These are phyloP conservation scores for Ganoderma multipileum DNA, from an alignment of 1,284 basidiomycete genomes.

Conservation along the genomic window DNA sequence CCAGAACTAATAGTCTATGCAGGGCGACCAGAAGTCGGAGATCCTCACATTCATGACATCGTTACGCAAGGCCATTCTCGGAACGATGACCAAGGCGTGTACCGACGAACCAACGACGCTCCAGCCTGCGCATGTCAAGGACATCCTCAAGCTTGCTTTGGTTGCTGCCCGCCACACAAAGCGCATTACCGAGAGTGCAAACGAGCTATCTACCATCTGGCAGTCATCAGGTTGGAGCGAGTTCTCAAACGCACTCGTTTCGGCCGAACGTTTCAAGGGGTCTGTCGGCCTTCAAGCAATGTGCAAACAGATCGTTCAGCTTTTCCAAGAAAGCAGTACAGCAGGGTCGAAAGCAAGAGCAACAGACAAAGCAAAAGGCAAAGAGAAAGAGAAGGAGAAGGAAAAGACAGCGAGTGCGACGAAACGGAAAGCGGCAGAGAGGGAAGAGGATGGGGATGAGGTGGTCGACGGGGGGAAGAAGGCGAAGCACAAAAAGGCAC, in stretches of 20 bases:
- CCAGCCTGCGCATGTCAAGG: constrained; percentile 78
- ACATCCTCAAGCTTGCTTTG: constrained; percentile 78
- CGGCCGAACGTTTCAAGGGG: constrained; percentile 52
- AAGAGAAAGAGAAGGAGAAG: constrained; percentile 20
- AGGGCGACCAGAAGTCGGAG: constrained; percentile 31
- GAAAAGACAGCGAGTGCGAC: constrained; percentile 7
- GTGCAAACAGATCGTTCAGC: constrained; percentile 54
- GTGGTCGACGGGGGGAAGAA: constrained; percentile 45
- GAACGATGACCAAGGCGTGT: constrained; percentile 59
- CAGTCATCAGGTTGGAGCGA: constrained; percentile 49
- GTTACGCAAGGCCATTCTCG: constrained; percentile 59
- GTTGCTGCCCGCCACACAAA: constrained; percentile 72
- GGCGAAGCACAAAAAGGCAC: constrained; percentile 62
- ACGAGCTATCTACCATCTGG: constrained; percentile 47
- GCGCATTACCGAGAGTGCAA: constrained; percentile 43
- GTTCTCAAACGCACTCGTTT: constrained; percentile 46
- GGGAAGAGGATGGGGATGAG: constrained; percentile 36
- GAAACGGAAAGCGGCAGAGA: constrained; percentile 38
- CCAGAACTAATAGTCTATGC: neutral
- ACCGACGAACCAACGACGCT: constrained; percentile 51
- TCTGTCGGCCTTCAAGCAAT: constrained; percentile 52
- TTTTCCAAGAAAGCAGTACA: constrained; percentile 25
- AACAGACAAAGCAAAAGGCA: constrained; percentile 4
- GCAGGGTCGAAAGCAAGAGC: constrained; percentile 21
- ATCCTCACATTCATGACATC: constrained; percentile 55